Evolutionary conservation across 2,329 filamentous ascomycete genomes (phyloP).

Genomic region (Huntiella savannae): DNA sequence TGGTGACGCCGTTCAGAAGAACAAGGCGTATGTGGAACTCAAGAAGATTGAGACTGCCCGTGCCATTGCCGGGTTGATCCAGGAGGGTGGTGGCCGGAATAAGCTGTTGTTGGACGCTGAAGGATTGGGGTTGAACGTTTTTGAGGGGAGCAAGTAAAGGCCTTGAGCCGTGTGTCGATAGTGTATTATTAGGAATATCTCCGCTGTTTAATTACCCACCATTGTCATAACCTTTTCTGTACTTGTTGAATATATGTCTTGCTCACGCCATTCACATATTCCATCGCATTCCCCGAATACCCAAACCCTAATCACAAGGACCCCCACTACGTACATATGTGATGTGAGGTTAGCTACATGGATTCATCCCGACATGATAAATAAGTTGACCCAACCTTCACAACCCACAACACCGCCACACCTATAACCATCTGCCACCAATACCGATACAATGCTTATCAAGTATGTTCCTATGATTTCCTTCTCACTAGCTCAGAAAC

Average conservation of each 20-base stretch:
- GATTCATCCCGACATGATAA: too few relatives aligned
- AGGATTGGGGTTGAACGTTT: slow-evolving; percentile 79
- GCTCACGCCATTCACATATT: too few relatives aligned
- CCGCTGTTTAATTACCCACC: slow-evolving; percentile 3
- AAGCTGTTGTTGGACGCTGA: slow-evolving; percentile 84
- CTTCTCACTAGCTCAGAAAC: neutral
- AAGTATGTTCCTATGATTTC: slow-evolving; percentile 22
- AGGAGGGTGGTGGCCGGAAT: slow-evolving; percentile 74
- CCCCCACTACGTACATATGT: too few relatives aligned
- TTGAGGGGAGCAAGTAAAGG: slow-evolving; percentile 22
- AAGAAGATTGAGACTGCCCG: slow-evolving; percentile 96
- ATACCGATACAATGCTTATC: slow-evolving; percentile 24
- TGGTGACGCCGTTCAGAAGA: slow-evolving; percentile 99
- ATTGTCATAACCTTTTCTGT: too few relatives aligned
- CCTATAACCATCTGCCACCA: neutral
- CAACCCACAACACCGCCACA: neutral
- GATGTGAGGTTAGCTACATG: too few relatives aligned
- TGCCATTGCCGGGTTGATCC: slow-evolving; percentile 68
- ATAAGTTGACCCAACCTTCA: too few relatives aligned
- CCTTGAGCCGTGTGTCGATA: slow-evolving; percentile 5
- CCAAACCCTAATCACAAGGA: too few relatives aligned
- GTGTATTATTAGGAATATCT: slow-evolving; percentile 8
- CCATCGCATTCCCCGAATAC: too few relatives aligned
- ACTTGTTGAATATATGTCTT: too few relatives aligned
- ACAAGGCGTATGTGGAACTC: slow-evolving; percentile 84